A percentile compares a stretch with the other conserved stretches of the same genome.
phyloP scores from a whole-genome alignment of 139 green algal species.

The Closterium sp. region DNA sequence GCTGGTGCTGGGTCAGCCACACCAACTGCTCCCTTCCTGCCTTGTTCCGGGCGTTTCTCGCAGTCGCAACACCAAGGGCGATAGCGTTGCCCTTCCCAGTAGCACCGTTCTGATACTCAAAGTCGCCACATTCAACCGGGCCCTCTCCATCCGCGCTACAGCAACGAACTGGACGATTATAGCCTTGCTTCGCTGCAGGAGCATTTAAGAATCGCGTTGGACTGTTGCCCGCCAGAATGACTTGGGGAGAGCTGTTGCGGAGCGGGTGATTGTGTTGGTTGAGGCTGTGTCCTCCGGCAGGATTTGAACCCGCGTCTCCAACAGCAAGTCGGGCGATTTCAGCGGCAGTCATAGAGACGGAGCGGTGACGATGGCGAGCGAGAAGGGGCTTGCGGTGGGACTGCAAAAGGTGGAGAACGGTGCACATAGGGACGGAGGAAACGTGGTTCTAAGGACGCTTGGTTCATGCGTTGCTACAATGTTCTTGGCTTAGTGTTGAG shows the following conservation, averaged over 20 bases:
- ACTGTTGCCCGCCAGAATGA: too few relatives aligned
- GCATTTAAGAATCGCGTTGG: too few relatives aligned
- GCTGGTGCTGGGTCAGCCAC: background rate
- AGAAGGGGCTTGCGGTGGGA: too few relatives aligned
- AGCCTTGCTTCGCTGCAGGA: too few relatives aligned
- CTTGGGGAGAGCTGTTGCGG: background rate
- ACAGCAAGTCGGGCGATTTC: background rate
- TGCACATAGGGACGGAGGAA: background rate
- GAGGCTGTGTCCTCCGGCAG: background rate
- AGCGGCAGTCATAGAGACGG: background rate
- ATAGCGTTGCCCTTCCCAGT: background rate
- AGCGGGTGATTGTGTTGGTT: background rate
- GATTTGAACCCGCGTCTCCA: background rate
- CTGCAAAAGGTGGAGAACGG: too few relatives aligned
- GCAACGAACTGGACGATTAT: background rate
- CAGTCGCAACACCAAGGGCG: background rate
- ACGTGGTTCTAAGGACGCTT: too few relatives aligned
- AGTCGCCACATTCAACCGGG: background rate
- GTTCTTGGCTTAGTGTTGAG: too few relatives aligned
- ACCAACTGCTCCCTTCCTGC: background rate
- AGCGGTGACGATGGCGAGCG: too few relatives aligned
- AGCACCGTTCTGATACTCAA: background rate
- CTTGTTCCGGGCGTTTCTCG: background rate
- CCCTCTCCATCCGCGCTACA: background rate
- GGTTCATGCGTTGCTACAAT: too few relatives aligned